Conservation (phyloP, 2,329 filamentous ascomycete species). For the Bimuria novae-zelandiae region DNA sequence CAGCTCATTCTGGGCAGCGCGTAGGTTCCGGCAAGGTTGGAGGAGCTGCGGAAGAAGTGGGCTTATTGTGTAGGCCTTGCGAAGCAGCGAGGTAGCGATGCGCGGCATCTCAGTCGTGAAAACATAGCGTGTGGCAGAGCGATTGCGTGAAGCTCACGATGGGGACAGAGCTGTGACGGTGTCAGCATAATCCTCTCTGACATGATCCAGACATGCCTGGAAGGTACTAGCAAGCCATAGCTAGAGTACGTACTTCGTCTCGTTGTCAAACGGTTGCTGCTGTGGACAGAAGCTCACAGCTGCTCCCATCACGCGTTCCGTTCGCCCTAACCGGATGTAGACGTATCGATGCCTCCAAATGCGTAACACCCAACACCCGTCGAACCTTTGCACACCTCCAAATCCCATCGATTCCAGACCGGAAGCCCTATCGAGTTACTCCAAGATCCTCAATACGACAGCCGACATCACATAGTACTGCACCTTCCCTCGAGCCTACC, state of each 20-base stretch:
- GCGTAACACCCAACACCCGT: no score
- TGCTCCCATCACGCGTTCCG: no score
- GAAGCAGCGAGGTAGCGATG: slow-evolving; percentile 62
- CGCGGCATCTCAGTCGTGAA: slow-evolving; percentile 56
- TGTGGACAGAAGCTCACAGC: neutral
- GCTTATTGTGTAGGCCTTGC: slow-evolving; percentile 59
- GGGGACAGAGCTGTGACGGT: neutral
- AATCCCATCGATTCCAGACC: no score
- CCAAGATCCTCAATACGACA: no score
- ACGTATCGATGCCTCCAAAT: neutral
- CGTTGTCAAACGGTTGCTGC: neutral
- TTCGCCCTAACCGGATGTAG: neutral
- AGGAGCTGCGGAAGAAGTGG: slow-evolving; percentile 65
- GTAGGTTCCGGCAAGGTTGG: slow-evolving; percentile 64
- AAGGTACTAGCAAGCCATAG: neutral
- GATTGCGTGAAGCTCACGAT: neutral
- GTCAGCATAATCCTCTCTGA: neutral
- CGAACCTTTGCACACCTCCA: no score
- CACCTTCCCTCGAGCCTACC: no score
- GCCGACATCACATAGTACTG: no score
- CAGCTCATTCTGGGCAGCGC: slow-evolving; percentile 70
- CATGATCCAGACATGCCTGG: neutral
- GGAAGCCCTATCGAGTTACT: no score
- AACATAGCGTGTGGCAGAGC: slow-evolving; percentile 1
- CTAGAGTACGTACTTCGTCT: neutral